phyloP scores from a whole-genome alignment of 2,329 filamentous ascomycete genomes.

The Ophiostoma sp. region DNA sequence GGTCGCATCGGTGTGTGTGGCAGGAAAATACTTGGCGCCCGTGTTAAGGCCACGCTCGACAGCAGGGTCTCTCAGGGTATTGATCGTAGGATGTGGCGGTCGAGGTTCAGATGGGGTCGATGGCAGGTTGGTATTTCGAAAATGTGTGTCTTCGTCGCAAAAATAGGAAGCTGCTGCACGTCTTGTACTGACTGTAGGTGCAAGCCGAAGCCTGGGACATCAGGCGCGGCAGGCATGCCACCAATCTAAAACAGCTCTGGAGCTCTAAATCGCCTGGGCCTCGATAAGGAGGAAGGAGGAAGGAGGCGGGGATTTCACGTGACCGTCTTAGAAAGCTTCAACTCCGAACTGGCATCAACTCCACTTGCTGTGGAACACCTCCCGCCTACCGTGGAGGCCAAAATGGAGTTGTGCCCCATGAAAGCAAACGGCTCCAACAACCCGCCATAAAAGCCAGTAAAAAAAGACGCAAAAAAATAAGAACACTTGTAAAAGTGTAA shows the following conservation, averaged over 20 bases:
- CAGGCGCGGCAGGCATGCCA: background rate
- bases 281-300: no score
- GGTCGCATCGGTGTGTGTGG: slow-evolving; percentile 3
- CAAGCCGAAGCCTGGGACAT: background rate
- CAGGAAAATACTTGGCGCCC: background rate
- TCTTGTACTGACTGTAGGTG: background rate
- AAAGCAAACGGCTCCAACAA: background rate
- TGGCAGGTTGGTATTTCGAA: no score
- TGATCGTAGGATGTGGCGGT: background rate
- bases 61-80: background rate
- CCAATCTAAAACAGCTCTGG: slow-evolving; percentile 23
- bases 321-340: background rate
- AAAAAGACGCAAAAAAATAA: background rate
- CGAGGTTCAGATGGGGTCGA: background rate
- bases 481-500: background rate
- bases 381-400: background rate
- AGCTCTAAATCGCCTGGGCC: background rate
- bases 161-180: background rate
- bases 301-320: background rate
- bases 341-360: background rate
- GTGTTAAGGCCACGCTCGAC: slow-evolving; percentile 9
- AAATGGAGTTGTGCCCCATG: background rate
- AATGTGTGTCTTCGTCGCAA: background rate
- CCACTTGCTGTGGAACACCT: background rate
- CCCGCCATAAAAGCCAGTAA: background rate